Evolutionary conservation across 148 eudicot species (phyloP), one percentile per base, ranked within the genome.

Genomic region (Gaultheria prostrata): DNA sequence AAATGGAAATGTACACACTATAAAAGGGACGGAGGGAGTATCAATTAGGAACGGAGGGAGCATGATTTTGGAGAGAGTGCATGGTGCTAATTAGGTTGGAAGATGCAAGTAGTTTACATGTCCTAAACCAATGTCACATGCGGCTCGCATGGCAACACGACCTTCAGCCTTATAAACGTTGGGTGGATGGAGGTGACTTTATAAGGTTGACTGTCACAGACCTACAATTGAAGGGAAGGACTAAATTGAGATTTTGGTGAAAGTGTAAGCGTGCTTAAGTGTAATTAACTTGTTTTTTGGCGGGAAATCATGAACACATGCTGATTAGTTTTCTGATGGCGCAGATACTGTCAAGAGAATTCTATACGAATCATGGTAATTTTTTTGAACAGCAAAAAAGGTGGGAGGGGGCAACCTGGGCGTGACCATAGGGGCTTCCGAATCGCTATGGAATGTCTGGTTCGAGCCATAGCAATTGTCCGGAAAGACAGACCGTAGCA

Each of bases 281-380:
- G 21, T 15, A 28, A 14, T 28, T 30, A 63, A 63, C 20, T 32
- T 32, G 14, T 30, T 28, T 28, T 4, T 14, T 1, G 0, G 20
- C n/a, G 17, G 33, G 14, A 32, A 28, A 12, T 69, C 32, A 32
- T 15, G 18, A 12, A 69, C 35, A 28, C 0, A 15, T 12, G 35
- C 43, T 15, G 74, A 14, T 30, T 30, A 20, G 48, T 57, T 15
- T 45, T 61, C 10, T n/a, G 12, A 43, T 61, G 61, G 50, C 53
- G 75, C 79, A 84, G 86, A 78, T 77, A 83, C 54, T 86, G 86
- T 63, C 85, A 71, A 24, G 83, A 84, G 85, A 74, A 73, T 10
- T 77, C 82, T 4, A 46, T 84, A 77, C 53, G 82, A 78, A 81
- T 46, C 73, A 84, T 84, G 49, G 48, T 82, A 50, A 50, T 87